These are phyloP conservation scores for Aspergillus quadrilineatus DNA, from an alignment of 2,329 filamentous ascomycete species.

Conservation along the genomic window DNA sequence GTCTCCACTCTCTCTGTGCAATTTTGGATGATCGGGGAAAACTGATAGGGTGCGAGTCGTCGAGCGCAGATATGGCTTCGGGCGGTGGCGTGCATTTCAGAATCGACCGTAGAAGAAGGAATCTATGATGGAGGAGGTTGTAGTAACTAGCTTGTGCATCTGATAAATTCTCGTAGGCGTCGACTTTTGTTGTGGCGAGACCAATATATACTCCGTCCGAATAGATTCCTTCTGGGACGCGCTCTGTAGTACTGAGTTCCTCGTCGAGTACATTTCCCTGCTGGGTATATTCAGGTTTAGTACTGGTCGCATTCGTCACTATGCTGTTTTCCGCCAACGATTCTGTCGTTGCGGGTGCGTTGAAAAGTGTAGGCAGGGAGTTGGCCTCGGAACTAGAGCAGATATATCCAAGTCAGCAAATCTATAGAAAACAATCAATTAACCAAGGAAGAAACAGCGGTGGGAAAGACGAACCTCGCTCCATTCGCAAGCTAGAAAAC, in stretches of 20 bases:
- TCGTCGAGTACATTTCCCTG: not conserved
- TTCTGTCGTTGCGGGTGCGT: constrained; percentile 54
- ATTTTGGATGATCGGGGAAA: constrained; percentile 56
- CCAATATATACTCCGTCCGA: constrained; percentile 77
- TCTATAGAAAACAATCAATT: not conserved
- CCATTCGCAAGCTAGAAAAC: constrained; percentile 16
- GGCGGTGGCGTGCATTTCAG: constrained; percentile 59
- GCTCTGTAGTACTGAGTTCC: constrained; percentile 26
- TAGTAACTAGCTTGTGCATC: constrained; percentile 67
- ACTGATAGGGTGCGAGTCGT: constrained; percentile 51
- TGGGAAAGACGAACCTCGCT: constrained; percentile 6
- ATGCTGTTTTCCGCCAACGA: not conserved
- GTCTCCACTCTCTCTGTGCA: constrained; percentile 58
- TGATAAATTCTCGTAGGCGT: constrained; percentile 31
- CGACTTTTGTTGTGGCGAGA: constrained; percentile 18
- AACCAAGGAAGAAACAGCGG: not conserved
- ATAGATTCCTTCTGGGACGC: constrained; percentile 64
- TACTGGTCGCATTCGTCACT: constrained; percentile 29
- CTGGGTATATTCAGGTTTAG: not conserved
- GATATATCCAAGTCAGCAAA: constrained; percentile 14
- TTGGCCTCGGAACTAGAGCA: constrained; percentile 68
- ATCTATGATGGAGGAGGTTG: constrained; percentile 63
- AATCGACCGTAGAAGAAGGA: constrained; percentile 61
- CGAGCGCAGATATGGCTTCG: constrained; percentile 54
- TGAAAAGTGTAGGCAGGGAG: constrained; percentile 68